A percentile compares a stretch with the other conserved stretches of the same genome.
phyloP scores from a whole-genome alignment of 805 yeast species.

The Zygosaccharomyces bisporus region DNA sequence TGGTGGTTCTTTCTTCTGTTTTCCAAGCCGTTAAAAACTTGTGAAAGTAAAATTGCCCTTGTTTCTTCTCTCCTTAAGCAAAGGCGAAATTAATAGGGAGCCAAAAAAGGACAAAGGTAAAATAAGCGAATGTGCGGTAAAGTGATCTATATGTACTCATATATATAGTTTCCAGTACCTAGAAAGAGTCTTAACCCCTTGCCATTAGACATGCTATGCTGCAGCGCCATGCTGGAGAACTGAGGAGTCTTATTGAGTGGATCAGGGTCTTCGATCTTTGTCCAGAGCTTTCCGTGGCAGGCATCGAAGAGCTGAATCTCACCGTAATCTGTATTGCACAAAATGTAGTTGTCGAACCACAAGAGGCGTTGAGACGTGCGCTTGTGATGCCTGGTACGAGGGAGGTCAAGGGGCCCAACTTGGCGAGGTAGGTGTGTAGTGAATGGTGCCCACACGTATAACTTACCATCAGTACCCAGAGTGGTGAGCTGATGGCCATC shows the following conservation, averaged over 20 bases:
- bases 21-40: background rate
- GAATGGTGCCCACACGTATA: slow-evolving; percentile 60
- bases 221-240: slow-evolving; percentile 28
- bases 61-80: background rate
- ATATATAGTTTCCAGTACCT: slow-evolving; percentile 18
- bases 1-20: background rate
- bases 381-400: slow-evolving; percentile 24
- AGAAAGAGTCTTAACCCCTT: slow-evolving; percentile 25
- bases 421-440: slow-evolving; percentile 11
- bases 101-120: background rate
- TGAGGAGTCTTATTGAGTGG: slow-evolving; percentile 3
- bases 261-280: slow-evolving; percentile 23
- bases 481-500: slow-evolving; percentile 59
- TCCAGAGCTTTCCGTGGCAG: slow-evolving; percentile 22
- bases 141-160: slow-evolving; percentile 9
- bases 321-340: slow-evolving; percentile 28
- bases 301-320: slow-evolving; percentile 28
- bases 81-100: background rate
- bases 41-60: background rate
- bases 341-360: slow-evolving; percentile 21
- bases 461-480: slow-evolving; percentile 75
- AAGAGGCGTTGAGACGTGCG: slow-evolving; percentile 27
- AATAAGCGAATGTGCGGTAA: background rate
- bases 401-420: slow-evolving; percentile 26
- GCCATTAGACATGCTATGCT: slow-evolving; percentile 24